Evolutionary conservation across 805 yeast genomes (phyloP), one percentile per base, ranked within the genome.

Genomic region (Nakazawaea anatomiae): DNA sequence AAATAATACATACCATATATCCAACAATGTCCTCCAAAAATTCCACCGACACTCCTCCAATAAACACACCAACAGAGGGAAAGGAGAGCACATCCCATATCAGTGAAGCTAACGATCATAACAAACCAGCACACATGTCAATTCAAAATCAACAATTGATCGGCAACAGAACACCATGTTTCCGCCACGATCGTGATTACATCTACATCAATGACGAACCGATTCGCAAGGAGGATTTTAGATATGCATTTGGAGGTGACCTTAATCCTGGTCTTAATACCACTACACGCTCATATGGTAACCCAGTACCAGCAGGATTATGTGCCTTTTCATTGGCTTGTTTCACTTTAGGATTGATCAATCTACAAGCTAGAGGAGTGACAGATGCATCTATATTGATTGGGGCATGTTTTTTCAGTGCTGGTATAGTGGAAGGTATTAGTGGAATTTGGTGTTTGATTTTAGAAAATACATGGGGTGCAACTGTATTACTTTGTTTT

Each of bases 231-330:
- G 71, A 71, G 31, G 90, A 85, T 51, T 75, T 85, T 55, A 64
- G 80, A 56, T 70, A 71, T 35, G 89, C 88, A 2, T 82, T 83
- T 60, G 87, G 85, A 12, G 87, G 87, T 59, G 70, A 71, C 8
- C 65, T 76, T 51, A 72, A 73, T 46, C 71, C 79, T 5, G 75
- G 80, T 47, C 60, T 67, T 38, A 41, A 51, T 6, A 58, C 66
- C 6, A 64, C 68, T 0, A 56, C 58, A 46, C 54, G 59, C 35
- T 58, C 59, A 27, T 63, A 60, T 48, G 76, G 70, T 12, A 76
- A 76, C 57, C 80, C 83, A 1, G 77, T 81, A 9, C 82, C 83
- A 1, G 68, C 79, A 14, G 84, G 84, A 4, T 67, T 79, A 35
- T 71, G 71, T 9, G 76, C 80, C 0, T 79, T 74, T 59, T 70